phyloP scores from a whole-genome alignment of 768 basidiomycete species.

The Suillus sp. region DNA sequence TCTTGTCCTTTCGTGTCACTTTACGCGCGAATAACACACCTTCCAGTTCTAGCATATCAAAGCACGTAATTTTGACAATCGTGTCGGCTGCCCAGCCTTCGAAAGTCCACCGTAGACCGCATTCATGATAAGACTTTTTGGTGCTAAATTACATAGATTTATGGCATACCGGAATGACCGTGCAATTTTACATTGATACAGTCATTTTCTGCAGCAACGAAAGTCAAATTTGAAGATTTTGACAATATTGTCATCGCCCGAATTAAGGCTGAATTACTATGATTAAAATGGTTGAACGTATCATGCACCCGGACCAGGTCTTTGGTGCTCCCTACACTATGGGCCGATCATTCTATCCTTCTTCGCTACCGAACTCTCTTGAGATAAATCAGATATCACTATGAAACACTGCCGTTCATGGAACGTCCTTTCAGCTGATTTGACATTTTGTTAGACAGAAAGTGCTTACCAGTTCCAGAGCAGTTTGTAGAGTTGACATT shows the following conservation, averaged over 20 bases:
- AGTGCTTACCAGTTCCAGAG: constrained; percentile 2
- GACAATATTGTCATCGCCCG: background rate
- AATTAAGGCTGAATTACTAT: background rate
- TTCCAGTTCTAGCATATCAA: background rate
- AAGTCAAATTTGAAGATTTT: background rate
- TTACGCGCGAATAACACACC: background rate
- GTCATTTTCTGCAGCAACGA: background rate
- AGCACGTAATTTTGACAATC: background rate
- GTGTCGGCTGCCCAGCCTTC: too few relatives aligned
- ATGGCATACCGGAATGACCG: background rate
- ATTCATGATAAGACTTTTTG: background rate
- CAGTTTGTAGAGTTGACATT: background rate
- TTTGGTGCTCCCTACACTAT: background rate
- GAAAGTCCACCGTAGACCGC: too few relatives aligned
- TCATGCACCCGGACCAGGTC: background rate
- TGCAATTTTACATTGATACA: background rate
- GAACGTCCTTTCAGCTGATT: background rate
- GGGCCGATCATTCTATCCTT: background rate
- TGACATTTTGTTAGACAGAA: background rate
- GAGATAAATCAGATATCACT: too few relatives aligned
- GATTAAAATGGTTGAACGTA: background rate
- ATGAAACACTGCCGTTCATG: background rate
- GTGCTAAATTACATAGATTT: background rate
- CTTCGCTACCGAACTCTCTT: background rate
- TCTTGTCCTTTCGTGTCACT: background rate